Base-by-base conservation (phyloP, 1,139 yeast species). In the Arxiozyma slooffiae region DNA sequence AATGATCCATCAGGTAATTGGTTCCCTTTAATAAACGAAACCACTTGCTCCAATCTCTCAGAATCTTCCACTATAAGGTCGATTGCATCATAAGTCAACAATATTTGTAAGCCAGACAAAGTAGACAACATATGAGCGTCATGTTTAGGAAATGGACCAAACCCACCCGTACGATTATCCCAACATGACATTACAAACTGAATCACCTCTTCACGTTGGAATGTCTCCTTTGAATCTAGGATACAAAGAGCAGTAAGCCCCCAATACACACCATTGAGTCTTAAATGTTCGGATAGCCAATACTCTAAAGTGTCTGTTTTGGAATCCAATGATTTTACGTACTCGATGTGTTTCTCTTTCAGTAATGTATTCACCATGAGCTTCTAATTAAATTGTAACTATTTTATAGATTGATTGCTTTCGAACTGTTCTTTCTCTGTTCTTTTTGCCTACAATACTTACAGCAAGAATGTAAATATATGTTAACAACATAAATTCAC, bases 231-330 rank as follows among this genome's bases (percentile, higher is more conserved):
- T 1, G 81, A 71, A 42, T 76, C 75, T 71, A 90, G 65, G 8
- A 85, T 69, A 48, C 79, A 78, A 40, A 90, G 69, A 0, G 97
- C 88, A 17, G 85, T 82, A 7, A 88, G 72, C 0, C 97, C 98
- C 99, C 99, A 92, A 66, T 94, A 92, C 1, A 94, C 74, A 6
- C 98, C 98, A 61, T 86, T 88, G 75, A 92, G 70, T 42, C 97
- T 76, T 49, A 92, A 74, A 66, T 92, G 97, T 62, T 94, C 97
- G 24, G 89, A 79, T 50, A 90, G 70, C 94, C 96, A 89, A 67
- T 88, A 90, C 60, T 85, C 94, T 50, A 83, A 76, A 53, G 78
- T 82, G 50, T 79, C 75, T 26, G 72, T 70, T 48, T 73, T 71
- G 51, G 73, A 66, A 56, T 80, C 81, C 38, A 81, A 66, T 1